Evolutionary conservation across 139 green algal genomes (phyloP).

Genomic region (Volvox reticuliferus): DNA sequence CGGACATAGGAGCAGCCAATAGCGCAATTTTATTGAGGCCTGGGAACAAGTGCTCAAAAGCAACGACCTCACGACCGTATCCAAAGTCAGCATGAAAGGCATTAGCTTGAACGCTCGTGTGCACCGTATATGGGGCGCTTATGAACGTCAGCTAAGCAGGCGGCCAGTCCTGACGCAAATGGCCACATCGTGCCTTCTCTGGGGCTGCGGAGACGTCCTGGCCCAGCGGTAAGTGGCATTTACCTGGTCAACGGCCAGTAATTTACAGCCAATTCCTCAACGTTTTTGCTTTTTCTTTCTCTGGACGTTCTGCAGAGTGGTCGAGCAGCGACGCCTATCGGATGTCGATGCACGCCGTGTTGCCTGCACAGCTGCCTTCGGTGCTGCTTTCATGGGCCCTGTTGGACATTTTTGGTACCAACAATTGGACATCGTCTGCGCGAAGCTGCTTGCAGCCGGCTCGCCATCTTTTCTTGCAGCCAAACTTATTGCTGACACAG

Average conservation of each 20-base stretch:
- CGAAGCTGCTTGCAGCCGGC: not conserved
- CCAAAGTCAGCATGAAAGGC: not conserved
- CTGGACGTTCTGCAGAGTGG: constrained; percentile 15
- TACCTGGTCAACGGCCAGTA: not conserved
- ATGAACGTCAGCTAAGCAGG: constrained; percentile 18
- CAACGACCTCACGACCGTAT: too few relatives aligned
- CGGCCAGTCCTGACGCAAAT: constrained; percentile 56
- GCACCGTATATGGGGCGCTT: not conserved
- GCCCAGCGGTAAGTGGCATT: constrained; percentile 44
- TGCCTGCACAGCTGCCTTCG: constrained; percentile 49
- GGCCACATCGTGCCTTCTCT: constrained; percentile 57
- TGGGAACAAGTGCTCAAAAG: too few relatives aligned
- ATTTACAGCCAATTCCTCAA: not conserved
- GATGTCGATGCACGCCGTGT: constrained; percentile 38
- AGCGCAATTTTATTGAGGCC: too few relatives aligned
- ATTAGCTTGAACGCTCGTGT: not conserved
- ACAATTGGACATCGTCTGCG: constrained; percentile 43
- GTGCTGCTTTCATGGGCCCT: constrained; percentile 59
- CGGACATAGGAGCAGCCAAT: too few relatives aligned
- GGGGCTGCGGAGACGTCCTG: constrained; percentile 55
- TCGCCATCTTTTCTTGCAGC: constrained; percentile 16
- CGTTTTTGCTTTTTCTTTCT: not conserved
- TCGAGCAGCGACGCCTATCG: not conserved
- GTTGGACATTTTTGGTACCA: constrained; percentile 64
- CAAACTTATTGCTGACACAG: constrained; percentile 50